These are phyloP conservation scores for Dissoconium aciculare DNA, from an alignment of 2,329 filamentous ascomycete genomes.

Conservation along the genomic window DNA sequence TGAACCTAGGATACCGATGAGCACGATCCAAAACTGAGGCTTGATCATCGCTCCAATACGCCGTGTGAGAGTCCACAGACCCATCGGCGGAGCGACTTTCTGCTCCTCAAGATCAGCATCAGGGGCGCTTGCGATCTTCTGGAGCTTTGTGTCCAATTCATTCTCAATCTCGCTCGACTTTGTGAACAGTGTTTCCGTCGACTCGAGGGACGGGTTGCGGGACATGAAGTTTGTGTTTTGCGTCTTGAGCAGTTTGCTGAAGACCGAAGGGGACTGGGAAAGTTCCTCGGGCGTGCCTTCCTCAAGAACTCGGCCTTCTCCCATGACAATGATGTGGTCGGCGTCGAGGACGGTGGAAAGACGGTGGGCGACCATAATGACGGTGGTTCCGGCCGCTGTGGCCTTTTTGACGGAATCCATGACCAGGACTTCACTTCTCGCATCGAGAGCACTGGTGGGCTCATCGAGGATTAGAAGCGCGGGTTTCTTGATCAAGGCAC, in stretches of 20 bases:
- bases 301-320: constrained; percentile 49
- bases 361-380: constrained; percentile 59
- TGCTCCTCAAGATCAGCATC: neutral
- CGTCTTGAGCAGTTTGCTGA: constrained; percentile 17
- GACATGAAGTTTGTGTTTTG: constrained; percentile 12
- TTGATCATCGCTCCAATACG: constrained; percentile 14
- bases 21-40: constrained; percentile 27
- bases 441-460: constrained; percentile 32
- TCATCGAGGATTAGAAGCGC: constrained; percentile 34
- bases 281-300: constrained; percentile 46
- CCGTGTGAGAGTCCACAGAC: constrained; percentile 6
- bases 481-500: constrained; percentile 32
- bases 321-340: constrained; percentile 64
- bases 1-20: constrained; percentile 30
- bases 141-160: neutral
- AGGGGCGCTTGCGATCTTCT: neutral
- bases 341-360: constrained; percentile 65
- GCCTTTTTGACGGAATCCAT: constrained; percentile 29
- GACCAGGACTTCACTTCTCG: constrained; percentile 30
- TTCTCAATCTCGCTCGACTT: constrained; percentile 1
- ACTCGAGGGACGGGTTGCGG: neutral
- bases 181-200: neutral
- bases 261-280: constrained; percentile 22
- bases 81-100: constrained; percentile 3
- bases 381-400: constrained; percentile 40